phyloP scores from a whole-genome alignment of 805 yeast genomes.

The Groenewaldozyma tartarivorans region DNA sequence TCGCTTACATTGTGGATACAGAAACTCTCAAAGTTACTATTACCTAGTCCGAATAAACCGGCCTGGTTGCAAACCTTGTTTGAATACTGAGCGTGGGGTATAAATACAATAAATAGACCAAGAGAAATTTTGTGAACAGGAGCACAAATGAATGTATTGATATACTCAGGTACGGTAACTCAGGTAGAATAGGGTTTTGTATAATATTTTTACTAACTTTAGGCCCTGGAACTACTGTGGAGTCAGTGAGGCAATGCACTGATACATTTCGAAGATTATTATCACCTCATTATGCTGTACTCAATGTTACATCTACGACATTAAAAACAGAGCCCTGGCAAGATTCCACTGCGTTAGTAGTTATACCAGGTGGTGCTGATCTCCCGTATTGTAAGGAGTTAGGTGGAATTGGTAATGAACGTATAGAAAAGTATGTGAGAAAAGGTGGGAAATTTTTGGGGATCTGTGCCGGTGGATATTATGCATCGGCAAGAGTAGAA shows the following conservation, averaged over 20 bases:
- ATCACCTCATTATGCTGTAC: conserved; percentile 84
- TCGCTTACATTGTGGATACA: no score
- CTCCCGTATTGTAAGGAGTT: conserved; percentile 69
- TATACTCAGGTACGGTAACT: conserved; percentile 54
- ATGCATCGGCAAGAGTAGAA: conserved; percentile 63
- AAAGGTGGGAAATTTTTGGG: conserved; percentile 81
- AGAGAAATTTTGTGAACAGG: no score
- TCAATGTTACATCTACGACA: conserved; percentile 52
- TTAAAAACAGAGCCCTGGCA: conserved; percentile 83
- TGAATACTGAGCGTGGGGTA: no score
- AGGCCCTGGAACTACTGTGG: conserved; percentile 79
- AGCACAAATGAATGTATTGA: conserved; percentile 58
- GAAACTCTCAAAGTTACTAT: no score
- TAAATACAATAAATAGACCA: conserved; percentile 1
- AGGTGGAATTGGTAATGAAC: conserved; percentile 56
- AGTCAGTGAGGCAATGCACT: conserved; percentile 74
- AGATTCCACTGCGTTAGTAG: conserved; percentile 64
- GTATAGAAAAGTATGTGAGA: conserved; percentile 54
- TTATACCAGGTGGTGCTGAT: conserved; percentile 97
- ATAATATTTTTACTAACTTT: conserved; percentile 7
- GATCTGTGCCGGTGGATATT: conserved; percentile 94
- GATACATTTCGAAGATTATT: conserved; percentile 65
- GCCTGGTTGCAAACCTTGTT: no score
- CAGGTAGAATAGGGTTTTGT: not conserved
- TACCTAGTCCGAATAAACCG: no score